phyloP scores from a whole-genome alignment of 2,329 filamentous ascomycete genomes.

The Fusarium siculi region DNA sequence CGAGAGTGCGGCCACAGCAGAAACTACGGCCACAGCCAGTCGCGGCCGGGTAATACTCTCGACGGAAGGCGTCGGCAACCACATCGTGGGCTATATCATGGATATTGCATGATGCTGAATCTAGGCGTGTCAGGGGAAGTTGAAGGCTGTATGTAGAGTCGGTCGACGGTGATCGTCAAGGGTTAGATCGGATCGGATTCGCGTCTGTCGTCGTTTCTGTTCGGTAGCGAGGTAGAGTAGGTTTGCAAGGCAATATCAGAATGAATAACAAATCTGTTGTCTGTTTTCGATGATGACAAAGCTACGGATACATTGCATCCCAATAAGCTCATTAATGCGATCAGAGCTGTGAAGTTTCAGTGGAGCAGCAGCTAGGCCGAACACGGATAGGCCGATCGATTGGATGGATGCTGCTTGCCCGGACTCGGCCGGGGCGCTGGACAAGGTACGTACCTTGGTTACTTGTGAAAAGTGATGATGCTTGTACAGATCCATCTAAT shows the following conservation, averaged over 20 bases:
- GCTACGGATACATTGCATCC: neutral
- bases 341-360: conserved; percentile 22
- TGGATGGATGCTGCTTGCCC: neutral
- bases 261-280: conserved; percentile 5
- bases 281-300: conserved; percentile 39
- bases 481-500: conserved; percentile 23
- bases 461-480: conserved; percentile 40
- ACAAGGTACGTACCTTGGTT: conserved; percentile 20
- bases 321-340: conserved; percentile 21
- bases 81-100: conserved; percentile 54
- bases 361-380: conserved; percentile 14
- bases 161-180: neutral
- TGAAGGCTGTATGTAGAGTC: neutral
- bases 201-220: neutral
- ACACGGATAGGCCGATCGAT: neutral
- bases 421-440: neutral
- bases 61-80: conserved; percentile 59
- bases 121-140: conserved; percentile 15
- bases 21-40: conserved; percentile 65
- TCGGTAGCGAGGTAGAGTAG: neutral
- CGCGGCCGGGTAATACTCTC: conserved; percentile 66
- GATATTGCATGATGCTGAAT: conserved; percentile 48
- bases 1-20: conserved; percentile 66
- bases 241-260: neutral
- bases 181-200: neutral